Base-by-base conservation (phyloP, 2,329 filamentous ascomycete genomes). In the Fusarium sp. region DNA sequence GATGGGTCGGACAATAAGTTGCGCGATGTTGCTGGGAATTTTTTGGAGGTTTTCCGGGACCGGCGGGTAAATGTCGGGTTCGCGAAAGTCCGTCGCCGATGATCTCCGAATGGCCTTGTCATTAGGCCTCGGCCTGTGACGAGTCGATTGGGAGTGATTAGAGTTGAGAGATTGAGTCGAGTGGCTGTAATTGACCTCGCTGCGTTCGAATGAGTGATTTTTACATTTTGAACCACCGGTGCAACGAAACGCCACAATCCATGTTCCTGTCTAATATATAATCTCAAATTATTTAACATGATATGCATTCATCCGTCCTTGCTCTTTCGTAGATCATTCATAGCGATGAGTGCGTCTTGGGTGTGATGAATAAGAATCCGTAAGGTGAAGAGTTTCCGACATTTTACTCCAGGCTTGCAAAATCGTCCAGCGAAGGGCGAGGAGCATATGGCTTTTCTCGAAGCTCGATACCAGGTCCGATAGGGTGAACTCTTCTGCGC, bases 401-500 rank as follows among this genome's bases (percentile, higher is more conserved):
- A 57, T 17, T 48, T 74, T 83, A 93, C 84, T 96, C 93, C 82
- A 94, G 79, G 73, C 90, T 90, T 22, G 92, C 89, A 75, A 92
- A 87, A 79, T 92, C 90, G 66, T 90, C 86, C 78, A 96, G 78
- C 75, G 89, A 88, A 77, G 87, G 84, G 44, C 88, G 84, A 72
- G 87, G 84, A 80, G 87, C 87, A 67, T 61, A 63, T 48, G 90
- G 89, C 79, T 91, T 88, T 63, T 95, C 90, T 78, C 91, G 88
- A 74, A 95, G 87, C 82, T 97, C 95, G 72, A 98, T 90, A 18
- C 95, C 95, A 7, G 94, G 94, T 0, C 95, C 95, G 59, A 95
- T 88, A 38, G 92, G 83, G 70, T 93, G 89, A 54, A 87, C 85
- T 78, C 87, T 87, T 80, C 94, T 88, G 79, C 93, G 84, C 2